Percentiles rank a stretch among this genome's conserved stretches.
Conservation (phyloP, 257 asterid genomes). For the Penstemon davidsonii region DNA sequence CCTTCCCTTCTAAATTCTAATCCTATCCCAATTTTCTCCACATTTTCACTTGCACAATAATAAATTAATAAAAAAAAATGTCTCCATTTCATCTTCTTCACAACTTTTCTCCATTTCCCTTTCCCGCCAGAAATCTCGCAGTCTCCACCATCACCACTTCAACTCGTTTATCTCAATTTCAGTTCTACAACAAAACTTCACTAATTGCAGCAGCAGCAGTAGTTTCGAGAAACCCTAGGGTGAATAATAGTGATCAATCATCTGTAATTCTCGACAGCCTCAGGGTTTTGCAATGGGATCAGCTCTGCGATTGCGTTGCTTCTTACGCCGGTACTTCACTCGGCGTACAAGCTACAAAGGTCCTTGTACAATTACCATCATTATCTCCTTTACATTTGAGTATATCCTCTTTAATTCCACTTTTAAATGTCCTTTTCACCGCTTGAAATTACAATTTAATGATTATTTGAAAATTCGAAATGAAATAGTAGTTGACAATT, state of each 20-base stretch:
- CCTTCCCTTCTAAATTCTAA: no score
- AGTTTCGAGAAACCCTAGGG: conserved; percentile 22
- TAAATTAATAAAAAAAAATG: conserved; percentile 18
- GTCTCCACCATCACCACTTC: conserved; percentile 10
- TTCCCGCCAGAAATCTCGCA: conserved; percentile 21
- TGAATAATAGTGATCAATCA: conserved; percentile 29
- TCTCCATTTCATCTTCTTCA: conserved; percentile 25
- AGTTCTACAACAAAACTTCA: conserved; percentile 24
- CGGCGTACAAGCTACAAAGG: conserved; percentile 71
- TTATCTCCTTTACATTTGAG: not conserved
- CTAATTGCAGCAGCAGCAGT: conserved; percentile 25
- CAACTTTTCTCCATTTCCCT: conserved; percentile 21
- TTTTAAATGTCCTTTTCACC: no score
- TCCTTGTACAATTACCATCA: conserved; percentile 18
- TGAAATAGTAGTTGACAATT: no score
- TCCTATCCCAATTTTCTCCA: no score
- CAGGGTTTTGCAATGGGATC: conserved; percentile 83
- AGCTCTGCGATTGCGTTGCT: conserved; percentile 80
- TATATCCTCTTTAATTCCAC: no score
- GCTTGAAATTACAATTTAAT: no score
- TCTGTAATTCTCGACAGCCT: conserved; percentile 75
- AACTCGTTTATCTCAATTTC: conserved; percentile 32
- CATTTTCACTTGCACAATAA: no score
- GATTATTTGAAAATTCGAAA: no score
- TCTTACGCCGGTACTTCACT: conserved; percentile 82